Evolutionary conservation across 371 early-diverging fungal species (phyloP), one percentile per base, ranked within the genome.

Genomic region (Caulochytrium protostelioides): DNA sequence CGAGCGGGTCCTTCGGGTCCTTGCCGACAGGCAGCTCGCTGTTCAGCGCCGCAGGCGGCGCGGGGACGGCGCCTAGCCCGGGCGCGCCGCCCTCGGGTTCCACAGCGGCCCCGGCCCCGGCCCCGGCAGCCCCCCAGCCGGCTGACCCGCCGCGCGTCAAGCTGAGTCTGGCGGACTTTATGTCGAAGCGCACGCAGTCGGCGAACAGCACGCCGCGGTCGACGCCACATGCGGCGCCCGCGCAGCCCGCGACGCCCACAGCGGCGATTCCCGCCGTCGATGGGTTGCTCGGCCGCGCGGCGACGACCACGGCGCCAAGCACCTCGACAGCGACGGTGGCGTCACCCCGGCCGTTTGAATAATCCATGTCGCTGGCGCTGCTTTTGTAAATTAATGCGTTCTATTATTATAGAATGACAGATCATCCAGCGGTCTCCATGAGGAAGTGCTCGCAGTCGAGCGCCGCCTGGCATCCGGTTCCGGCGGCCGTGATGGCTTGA

Each of bases 381-480:
- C n/a, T n/a, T n/a, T n/a, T n/a, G n/a, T n/a, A n/a, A n/a, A n/a
- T n/a, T n/a, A n/a, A n/a, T n/a, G n/a, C n/a, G n/a, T n/a, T n/a
- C n/a, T n/a, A n/a, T n/a, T n/a, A n/a, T n/a, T n/a, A n/a, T n/a
- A n/a, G n/a, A n/a, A n/a, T n/a, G n/a, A n/a, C 14, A 8, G 28
- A 6, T 28, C 28, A 14, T 28, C 8, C 8, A 28, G 9, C 16
- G 28, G 28, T 16, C 3, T 10, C 5, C 16, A 60, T 65, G 46
- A 75, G 50, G 50, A 65, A 76, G 41, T 74, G 57, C 59, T 87
- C 87, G 52, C 77, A 73, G 54, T 92, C 94, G 26, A 92, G 57
- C 9, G 86, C 89, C 26, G 91, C 85, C 85, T 86, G 86, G 66
- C 94, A 92, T 32, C 94, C 91, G 22, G 71, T 62, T 34, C 81